Evolutionary conservation across 2,329 filamentous ascomycete genomes (phyloP), one percentile per base, ranked within the genome.

Genomic region (Teratosphaeria viscida): DNA sequence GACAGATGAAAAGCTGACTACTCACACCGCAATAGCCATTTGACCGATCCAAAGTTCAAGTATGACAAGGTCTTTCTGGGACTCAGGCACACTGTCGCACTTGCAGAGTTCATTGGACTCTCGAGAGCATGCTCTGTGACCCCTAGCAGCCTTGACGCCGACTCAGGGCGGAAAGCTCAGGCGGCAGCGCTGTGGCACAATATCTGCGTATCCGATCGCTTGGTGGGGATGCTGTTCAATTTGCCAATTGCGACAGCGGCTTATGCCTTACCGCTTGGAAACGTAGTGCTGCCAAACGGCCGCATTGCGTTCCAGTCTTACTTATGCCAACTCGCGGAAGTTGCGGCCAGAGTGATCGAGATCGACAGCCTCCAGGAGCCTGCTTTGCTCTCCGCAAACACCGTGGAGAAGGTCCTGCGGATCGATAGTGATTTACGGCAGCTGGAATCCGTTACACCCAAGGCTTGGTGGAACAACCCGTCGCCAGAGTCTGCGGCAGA

Each of bases 61-160:
- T 32, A 32, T n/a, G 66, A 71, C 54, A 74, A 70, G 43, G 65
- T 67, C 35, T 75, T 72, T 71, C 58, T 74, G 11, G 63, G 63
- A 49, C 54, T 74, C 34, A 71, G 73, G 19, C 69, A 71, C 54
- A 62, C 69, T 47, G 69, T 73, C 32, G 68, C 71, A 5, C 63
- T 74, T 34, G 71, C 72, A 52, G 71, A 74, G 60, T 60, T 75
- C 5, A 72, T 73, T 61, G 73, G 72, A 1, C 59, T 74, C 10
- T 69, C 57, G 3, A 19, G 43, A 29, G 59, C 57, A 32, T 35
- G 35, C 23, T 37, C 12, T 11, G 47, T 39, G 14, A 39, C 19
- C 26, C 57, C 27, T 37, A 37, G 37, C 47, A 29, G 59, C 54
- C 55, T 39, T 32, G 34, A 32, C 19, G 27, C 53, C 23, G 16